Percentiles rank a stretch among this genome's conserved stretches.
Evolutionary conservation across 2,329 filamentous ascomycete genomes (phyloP).

Genomic region (Knufia petricola): DNA sequence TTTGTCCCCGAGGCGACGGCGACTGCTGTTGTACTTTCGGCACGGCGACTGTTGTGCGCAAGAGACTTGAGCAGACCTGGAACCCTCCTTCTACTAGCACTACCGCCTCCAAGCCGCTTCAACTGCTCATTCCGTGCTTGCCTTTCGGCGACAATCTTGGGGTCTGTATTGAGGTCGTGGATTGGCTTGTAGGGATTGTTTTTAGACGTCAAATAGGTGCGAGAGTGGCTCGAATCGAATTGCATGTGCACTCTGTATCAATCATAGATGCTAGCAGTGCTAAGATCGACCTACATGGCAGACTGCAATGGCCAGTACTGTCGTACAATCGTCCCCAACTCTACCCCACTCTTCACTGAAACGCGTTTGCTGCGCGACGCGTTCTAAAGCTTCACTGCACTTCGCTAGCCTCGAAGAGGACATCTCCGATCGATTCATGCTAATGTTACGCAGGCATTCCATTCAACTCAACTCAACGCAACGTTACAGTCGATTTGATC

Average conservation of each 20-base stretch:
- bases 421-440: too few relatives aligned
- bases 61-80: not conserved
- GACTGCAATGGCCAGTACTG: not conserved
- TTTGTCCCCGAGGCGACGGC: too few relatives aligned
- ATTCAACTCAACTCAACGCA: too few relatives aligned
- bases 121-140: slow-evolving; percentile 2
- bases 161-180: not conserved
- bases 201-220: slow-evolving; percentile 1
- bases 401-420: too few relatives aligned
- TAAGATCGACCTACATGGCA: too few relatives aligned
- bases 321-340: not conserved
- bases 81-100: not conserved
- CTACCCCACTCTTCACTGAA: not conserved
- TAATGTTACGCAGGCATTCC: too few relatives aligned
- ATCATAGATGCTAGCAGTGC: too few relatives aligned
- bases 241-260: not conserved
- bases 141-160: slow-evolving; percentile 4
- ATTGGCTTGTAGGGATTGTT: slow-evolving; percentile 7
- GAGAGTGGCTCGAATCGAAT: slow-evolving; percentile 2
- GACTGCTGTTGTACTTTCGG: not conserved
- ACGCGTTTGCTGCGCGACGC: not conserved
- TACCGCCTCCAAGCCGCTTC: not conserved
- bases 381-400: not conserved
- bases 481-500: not conserved
- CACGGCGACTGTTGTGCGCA: not conserved